phyloP scores from a whole-genome alignment of 106 monocot genomes.

The Allium sativum region DNA sequence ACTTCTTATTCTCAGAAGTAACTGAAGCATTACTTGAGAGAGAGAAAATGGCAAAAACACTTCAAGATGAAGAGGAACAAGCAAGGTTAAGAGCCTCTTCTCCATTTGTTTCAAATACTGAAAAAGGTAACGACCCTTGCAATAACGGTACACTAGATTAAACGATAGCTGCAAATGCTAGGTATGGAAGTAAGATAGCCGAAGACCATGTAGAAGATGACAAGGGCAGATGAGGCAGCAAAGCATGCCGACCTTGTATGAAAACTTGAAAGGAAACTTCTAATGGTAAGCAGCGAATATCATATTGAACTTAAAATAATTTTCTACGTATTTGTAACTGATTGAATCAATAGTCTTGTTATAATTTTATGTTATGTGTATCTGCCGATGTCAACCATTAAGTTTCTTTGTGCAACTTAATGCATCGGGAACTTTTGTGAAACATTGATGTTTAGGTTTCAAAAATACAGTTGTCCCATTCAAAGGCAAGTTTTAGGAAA shows the following conservation, averaged over 20 bases:
- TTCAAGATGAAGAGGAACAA: slow-evolving; percentile 94
- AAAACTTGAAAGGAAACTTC: slow-evolving; percentile 83
- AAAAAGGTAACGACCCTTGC: slow-evolving; percentile 25
- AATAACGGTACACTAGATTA: slow-evolving; percentile 73
- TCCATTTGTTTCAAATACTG: slow-evolving; percentile 32
- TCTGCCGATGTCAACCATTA: too few relatives aligned
- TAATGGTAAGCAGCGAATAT: slow-evolving; percentile 30
- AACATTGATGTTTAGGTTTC: too few relatives aligned
- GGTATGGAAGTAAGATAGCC: slow-evolving; percentile 58
- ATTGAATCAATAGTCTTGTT: too few relatives aligned
- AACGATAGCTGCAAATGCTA: slow-evolving; percentile 77
- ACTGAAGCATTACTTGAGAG: slow-evolving; percentile 78
- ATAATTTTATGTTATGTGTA: too few relatives aligned
- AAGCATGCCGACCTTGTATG: slow-evolving; percentile 66
- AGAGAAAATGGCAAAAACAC: slow-evolving; percentile 59
- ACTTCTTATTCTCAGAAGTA: slow-evolving; percentile 75
- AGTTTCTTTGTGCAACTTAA: too few relatives aligned
- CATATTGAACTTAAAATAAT: too few relatives aligned
- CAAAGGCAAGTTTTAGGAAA: too few relatives aligned
- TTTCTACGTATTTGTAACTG: too few relatives aligned
- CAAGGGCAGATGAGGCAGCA: slow-evolving; percentile 60
- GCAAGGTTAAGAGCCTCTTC: slow-evolving; percentile 59
- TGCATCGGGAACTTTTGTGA: too few relatives aligned
- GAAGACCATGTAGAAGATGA: slow-evolving; percentile 52
- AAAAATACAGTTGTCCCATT: too few relatives aligned